Evolutionary conservation across 768 basidiomycete species (phyloP).

Genomic region (Favolaschia claudopus): DNA sequence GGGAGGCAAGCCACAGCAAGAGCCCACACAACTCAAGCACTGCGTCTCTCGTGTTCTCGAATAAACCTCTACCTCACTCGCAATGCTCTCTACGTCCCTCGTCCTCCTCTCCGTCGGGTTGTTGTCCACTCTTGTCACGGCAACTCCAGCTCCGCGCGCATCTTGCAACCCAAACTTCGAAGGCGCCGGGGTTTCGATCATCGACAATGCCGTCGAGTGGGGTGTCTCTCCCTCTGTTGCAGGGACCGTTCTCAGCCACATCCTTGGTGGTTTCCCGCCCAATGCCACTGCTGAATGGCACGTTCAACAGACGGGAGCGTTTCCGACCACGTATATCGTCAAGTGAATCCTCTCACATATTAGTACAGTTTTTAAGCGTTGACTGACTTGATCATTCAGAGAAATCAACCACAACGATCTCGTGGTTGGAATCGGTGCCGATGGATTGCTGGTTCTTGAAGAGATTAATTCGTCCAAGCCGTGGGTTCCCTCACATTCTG

Average conservation of each 20-base stretch:
- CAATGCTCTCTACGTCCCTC: neutral
- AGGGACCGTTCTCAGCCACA: conserved; percentile 2
- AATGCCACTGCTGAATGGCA: conserved; percentile 2
- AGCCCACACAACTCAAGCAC: too few relatives aligned
- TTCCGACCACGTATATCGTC: neutral
- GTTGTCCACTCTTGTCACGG: neutral
- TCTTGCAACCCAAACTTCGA: neutral
- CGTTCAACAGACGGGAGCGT: conserved; percentile 6
- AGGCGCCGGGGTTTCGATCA: conserved; percentile 6
- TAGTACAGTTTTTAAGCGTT: neutral
- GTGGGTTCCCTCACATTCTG: neutral
- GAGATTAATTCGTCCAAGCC: neutral
- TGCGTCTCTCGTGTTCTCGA: too few relatives aligned
- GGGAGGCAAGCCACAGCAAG: too few relatives aligned
- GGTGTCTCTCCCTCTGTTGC: neutral
- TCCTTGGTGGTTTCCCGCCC: neutral
- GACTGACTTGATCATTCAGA: neutral
- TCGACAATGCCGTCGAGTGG: neutral
- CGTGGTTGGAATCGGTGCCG: too few relatives aligned
- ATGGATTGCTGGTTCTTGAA: neutral
- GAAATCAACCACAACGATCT: neutral
- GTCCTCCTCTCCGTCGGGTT: neutral
- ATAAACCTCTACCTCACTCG: too few relatives aligned
- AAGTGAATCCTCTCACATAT: neutral
- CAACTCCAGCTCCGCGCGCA: neutral